These are phyloP conservation scores for Knoxia roxburghii DNA, from an alignment of 257 asterid species.

Conservation along the genomic window DNA sequence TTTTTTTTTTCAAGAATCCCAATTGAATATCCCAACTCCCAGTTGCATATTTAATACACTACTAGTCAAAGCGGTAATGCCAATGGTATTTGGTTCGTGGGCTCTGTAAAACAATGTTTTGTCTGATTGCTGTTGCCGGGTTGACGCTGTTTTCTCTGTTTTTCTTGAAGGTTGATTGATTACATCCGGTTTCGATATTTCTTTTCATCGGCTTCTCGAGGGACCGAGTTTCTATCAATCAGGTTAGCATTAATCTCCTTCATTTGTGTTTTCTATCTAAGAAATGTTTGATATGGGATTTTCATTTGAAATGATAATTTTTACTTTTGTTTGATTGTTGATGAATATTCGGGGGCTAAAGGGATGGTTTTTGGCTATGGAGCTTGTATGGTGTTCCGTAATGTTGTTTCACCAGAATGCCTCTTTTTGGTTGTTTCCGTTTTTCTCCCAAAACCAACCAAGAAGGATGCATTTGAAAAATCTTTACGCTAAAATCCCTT, in stretches of 20 bases:
- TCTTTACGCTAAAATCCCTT: constrained; percentile 28
- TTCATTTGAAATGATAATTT: neutral
- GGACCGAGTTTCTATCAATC: neutral
- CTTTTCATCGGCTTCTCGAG: neutral
- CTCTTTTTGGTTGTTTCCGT: constrained; percentile 34
- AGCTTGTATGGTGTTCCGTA: neutral
- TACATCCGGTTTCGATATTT: constrained; percentile 7
- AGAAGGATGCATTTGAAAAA: constrained; percentile 19
- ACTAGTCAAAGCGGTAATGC: neutral
- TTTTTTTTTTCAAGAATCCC: no score
- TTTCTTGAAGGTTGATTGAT: constrained; percentile 10
- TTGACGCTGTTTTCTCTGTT: neutral
- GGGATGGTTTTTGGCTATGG: neutral
- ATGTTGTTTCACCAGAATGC: constrained; percentile 14
- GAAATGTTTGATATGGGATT: neutral
- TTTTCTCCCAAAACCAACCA: constrained; percentile 16
- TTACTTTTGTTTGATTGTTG: no score
- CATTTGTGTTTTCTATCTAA: neutral
- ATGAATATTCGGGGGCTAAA: neutral
- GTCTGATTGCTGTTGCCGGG: neutral
- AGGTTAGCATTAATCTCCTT: constrained; percentile 5
- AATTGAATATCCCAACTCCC: neutral
- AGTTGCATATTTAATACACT: neutral
- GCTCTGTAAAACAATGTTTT: neutral
- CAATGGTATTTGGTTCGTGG: constrained; percentile 8